These are phyloP conservation scores for Xylariaceae sp. DNA, from an alignment of 2,329 filamentous ascomycete species.

Conservation along the genomic window DNA sequence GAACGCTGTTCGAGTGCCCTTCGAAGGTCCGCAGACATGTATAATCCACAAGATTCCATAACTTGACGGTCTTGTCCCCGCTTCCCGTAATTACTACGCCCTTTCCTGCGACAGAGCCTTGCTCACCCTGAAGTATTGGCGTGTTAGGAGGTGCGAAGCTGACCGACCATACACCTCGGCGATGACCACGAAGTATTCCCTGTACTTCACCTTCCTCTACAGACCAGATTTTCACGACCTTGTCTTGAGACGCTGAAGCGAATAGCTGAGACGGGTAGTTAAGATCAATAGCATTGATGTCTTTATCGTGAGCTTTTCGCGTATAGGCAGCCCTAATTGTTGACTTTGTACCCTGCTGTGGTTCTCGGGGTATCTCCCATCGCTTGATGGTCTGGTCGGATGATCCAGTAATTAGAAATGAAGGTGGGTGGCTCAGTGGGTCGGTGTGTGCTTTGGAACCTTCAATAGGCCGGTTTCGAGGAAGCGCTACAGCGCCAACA, in stretches of 20 bases:
- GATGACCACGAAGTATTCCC: slow-evolving; percentile 89
- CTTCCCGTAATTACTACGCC: slow-evolving; percentile 88
- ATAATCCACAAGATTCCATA: slow-evolving; percentile 93
- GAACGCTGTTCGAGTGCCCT: slow-evolving; percentile 91
- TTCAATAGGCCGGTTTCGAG: slow-evolving; percentile 67
- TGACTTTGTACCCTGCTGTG: slow-evolving; percentile 51
- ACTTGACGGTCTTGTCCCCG: slow-evolving; percentile 92
- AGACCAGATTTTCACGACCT: slow-evolving; percentile 96
- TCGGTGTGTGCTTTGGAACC: slow-evolving; percentile 71
- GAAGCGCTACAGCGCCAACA: slow-evolving; percentile 83
- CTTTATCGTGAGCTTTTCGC: slow-evolving; percentile 95
- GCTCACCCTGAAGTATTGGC: slow-evolving; percentile 72
- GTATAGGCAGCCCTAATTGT: slow-evolving; percentile 75
- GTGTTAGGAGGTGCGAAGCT: slow-evolving; percentile 82
- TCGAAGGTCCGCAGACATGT: slow-evolving; percentile 92
- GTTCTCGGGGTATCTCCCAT: slow-evolving; percentile 75
- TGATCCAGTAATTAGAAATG: slow-evolving; percentile 87
- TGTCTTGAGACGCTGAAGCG: slow-evolving; percentile 94
- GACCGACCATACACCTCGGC: slow-evolving; percentile 94
- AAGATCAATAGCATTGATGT: slow-evolving; percentile 93
- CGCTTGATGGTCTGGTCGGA: slow-evolving; percentile 95
- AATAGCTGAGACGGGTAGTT: slow-evolving; percentile 78
- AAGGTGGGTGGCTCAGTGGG: slow-evolving; percentile 77
- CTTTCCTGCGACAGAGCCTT: slow-evolving; percentile 72
- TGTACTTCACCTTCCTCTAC: slow-evolving; percentile 85